Evolutionary conservation across 495 filamentous ascomycete genomes (phyloP), one percentile per base, ranked within the genome.

Genomic region (Penicillium soppii): DNA sequence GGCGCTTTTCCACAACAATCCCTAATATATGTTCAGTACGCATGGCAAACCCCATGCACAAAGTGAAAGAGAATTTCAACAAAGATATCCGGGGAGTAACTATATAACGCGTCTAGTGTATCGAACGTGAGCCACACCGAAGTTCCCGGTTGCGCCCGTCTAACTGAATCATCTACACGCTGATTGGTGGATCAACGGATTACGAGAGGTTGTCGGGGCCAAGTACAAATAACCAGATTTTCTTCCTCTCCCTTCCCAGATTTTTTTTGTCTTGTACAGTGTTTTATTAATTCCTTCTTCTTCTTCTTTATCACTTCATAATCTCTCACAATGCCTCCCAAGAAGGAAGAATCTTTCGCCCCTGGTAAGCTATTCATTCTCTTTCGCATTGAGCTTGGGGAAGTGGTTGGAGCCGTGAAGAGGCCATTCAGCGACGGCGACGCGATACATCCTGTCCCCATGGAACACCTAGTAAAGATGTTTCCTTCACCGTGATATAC

Each of bases 241-340:
- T 70, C 61, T 59, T 53, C n/a, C 40, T 62, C 50, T 50, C 57
- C 62, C 50, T 50, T 56, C 43, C 52, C 51, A 53, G 36, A 37
- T 57, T 49, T 48, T 57, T 43, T 50, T 42, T 22, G 60, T 54
- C 56, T 62, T 67, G 62, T 72, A 72, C 58, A 73, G 57, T 65
- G 53, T 62, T 56, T 65, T 54, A 58, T 58, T 47, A 47, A 19
- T n/a, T n/a, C n/a, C n/a, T n/a, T n/a, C n/a, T 48, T 57, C 13
- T 12, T 55, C 43, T 47, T 44, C 60, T 67, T 48, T 57, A 56
- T 63, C 50, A 43, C 42, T 27, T 59, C 43, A 54, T 57, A 52
- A 65, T 47, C 52, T 53, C 54, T 68, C 72, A 73, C 57, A 71
- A 79, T 76, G 75, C 65, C 47, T 30, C 47, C 69, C 60, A 75